Percentiles rank a stretch among this genome's conserved stretches.
These are phyloP conservation scores for Alternaria sp. DNA, from an alignment of 2,329 filamentous ascomycete species.

Conservation along the genomic window DNA sequence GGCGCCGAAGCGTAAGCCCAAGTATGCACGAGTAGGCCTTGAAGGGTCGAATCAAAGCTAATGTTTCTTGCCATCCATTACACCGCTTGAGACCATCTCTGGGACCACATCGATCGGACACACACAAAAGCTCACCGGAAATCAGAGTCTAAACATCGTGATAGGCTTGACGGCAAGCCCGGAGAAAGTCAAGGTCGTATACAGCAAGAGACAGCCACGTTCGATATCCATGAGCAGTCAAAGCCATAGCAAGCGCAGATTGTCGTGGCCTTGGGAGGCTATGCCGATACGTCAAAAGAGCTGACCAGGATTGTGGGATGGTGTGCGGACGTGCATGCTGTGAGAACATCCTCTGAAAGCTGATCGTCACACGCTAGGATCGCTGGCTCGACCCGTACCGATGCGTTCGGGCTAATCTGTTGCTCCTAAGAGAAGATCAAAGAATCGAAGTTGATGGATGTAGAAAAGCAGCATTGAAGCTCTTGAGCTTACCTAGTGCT, in stretches of 20 bases:
- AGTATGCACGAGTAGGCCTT: background rate
- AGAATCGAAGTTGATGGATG: background rate
- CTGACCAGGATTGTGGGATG: conserved; percentile 3
- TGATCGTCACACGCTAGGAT: background rate
- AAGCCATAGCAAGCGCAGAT: background rate
- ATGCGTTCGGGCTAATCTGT: too few relatives aligned
- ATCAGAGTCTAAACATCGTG: background rate
- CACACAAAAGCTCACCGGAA: conserved; percentile 2
- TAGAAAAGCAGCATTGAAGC: background rate
- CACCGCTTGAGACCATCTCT: conserved; percentile 10
- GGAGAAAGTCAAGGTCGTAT: background rate
- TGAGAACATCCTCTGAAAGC: background rate
- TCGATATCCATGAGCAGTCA: background rate
- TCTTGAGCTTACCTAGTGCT: background rate
- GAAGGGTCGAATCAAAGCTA: background rate
- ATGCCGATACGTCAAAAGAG: background rate
- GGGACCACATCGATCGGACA: background rate
- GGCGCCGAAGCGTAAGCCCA: background rate
- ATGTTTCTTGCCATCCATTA: background rate
- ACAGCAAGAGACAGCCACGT: background rate
- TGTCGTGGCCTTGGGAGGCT: conserved; percentile 1
- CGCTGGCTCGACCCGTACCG: background rate
- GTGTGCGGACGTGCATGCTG: conserved; percentile 14
- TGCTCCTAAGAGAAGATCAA: background rate
- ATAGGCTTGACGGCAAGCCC: background rate